Evolutionary conservation across 2,329 filamentous ascomycete genomes (phyloP), one percentile per base, ranked within the genome.

Genomic region (Fusarium devonianum): DNA sequence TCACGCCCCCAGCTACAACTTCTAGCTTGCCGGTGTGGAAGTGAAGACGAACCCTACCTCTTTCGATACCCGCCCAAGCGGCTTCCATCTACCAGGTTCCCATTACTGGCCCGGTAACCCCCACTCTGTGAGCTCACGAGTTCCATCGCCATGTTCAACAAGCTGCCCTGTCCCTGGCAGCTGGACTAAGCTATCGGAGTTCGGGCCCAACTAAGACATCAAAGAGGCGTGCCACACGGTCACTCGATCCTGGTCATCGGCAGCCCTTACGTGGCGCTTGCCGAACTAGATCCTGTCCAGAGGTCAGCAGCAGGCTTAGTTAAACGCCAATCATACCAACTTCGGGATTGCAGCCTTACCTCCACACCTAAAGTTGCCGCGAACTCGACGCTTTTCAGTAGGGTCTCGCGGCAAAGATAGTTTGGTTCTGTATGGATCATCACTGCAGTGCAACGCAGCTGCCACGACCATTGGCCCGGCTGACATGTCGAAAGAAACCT

Each of bases 21-120:
- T 39, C 32, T 46, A 57, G 8, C 58, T 65, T 60, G 65, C 62
- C 62, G 50, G 58, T 65, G 62, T 64, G 62, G 60, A 38, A 43
- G 48, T 48, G 37, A 13, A 11, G 32, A 43, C 33, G 32, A 52
- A 56, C 39, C 34, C 35, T 52, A 38, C 39, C 41, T 54, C 46
- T 40, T 21, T 62, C 53, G 47, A 41, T 43, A 42, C 42, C 47
- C 32, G 53, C 46, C 51, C 44, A 34, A 21, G 48, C 54, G 33
- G 46, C 46, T 56, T 22, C 17, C 28, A 28, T 50, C 19, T 39
- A 26, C 33, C 13, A 22, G 16, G 44, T 36, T 30, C 38, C 44
- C 35, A 37, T 35, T 38, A 13, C 12, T 13, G 18, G 26, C 3
- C 12, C 12, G 18, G 13, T 39, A 26, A 47, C 53, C 62, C 63